Percentiles rank a stretch among this genome's conserved stretches.
These are phyloP conservation scores for Cryptosporidium sp. DNA, from an alignment of 169 alveolate species.

Conservation along the genomic window DNA sequence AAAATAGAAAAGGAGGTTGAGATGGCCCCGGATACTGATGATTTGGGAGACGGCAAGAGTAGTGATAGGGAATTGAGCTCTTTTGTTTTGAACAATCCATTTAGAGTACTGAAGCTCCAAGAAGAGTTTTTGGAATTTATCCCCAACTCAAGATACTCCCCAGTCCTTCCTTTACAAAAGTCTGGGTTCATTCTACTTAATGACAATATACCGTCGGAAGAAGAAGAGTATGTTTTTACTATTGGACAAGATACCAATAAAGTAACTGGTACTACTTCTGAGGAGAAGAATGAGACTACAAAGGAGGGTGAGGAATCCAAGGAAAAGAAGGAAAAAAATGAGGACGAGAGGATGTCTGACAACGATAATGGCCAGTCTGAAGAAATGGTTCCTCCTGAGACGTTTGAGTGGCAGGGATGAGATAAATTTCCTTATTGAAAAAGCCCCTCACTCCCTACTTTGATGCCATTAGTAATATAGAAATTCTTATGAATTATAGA, in stretches of 20 bases:
- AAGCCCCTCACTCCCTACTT: not conserved
- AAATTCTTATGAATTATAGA: not conserved
- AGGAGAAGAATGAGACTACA: slow-evolving; percentile 9
- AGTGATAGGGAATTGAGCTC: slow-evolving; percentile 24
- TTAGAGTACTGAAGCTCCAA: slow-evolving; percentile 91
- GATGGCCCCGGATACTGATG: slow-evolving; percentile 76
- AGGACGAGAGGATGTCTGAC: not conserved
- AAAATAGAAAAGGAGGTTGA: slow-evolving; percentile 71
- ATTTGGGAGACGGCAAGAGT: slow-evolving; percentile 59
- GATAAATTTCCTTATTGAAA: not conserved
- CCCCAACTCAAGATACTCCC: slow-evolving; percentile 86
- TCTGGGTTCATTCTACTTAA: slow-evolving; percentile 87
- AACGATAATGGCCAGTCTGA: not conserved
- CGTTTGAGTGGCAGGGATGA: slow-evolving; percentile 73
- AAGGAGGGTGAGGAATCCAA: not conserved
- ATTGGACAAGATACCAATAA: slow-evolving; percentile 1
- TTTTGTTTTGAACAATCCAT: slow-evolving; percentile 87
- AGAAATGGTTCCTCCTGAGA: slow-evolving; percentile 51
- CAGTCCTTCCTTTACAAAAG: slow-evolving; percentile 87
- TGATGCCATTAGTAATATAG: not conserved
- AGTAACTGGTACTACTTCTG: not conserved
- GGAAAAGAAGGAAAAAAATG: not conserved
- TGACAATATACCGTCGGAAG: slow-evolving; percentile 82
- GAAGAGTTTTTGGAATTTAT: slow-evolving; percentile 84
- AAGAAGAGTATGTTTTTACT: slow-evolving; percentile 53